These are phyloP conservation scores for Cryptosporidium sp. DNA, from an alignment of 169 alveolate genomes.

Conservation along the genomic window DNA sequence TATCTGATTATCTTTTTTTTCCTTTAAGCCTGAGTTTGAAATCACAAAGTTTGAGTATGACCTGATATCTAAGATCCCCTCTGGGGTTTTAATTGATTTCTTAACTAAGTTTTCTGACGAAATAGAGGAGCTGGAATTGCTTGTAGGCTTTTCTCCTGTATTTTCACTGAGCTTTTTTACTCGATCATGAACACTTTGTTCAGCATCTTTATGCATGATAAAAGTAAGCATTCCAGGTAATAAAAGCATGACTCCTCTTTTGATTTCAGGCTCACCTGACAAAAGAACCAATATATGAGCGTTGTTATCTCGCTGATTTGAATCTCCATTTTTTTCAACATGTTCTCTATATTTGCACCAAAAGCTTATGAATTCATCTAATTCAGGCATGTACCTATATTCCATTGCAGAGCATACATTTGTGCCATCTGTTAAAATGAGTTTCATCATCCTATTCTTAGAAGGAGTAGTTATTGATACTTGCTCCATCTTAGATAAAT, in stretches of 20 bases:
- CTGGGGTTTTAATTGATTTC: background rate
- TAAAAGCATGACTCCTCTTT: constrained; percentile 39
- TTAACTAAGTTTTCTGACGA: background rate
- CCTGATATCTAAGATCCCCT: constrained; percentile 50
- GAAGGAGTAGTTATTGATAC: constrained; percentile 10
- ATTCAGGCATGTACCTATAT: constrained; percentile 40
- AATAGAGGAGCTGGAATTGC: background rate
- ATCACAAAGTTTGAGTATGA: constrained; percentile 54
- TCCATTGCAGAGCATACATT: constrained; percentile 57
- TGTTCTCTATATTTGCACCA: constrained; percentile 16
- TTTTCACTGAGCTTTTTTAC: background rate
- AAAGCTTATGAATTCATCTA: constrained; percentile 24
- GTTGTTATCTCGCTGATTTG: background rate
- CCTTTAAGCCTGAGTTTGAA: background rate
- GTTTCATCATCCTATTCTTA: constrained; percentile 46
- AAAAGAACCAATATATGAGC: constrained; percentile 39
- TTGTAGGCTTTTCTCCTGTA: background rate
- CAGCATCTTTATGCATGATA: background rate
- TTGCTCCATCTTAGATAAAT: background rate
- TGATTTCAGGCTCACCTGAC: constrained; percentile 62
- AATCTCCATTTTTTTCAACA: background rate
- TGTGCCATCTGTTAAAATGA: constrained; percentile 48
- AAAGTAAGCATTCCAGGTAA: constrained; percentile 56
- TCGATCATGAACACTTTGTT: background rate
- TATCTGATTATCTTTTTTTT: background rate